Evolutionary conservation across 352 stramenopile genomes (phyloP), one percentile per base, ranked within the genome.

Genomic region (Globisporangium okanoganense): DNA sequence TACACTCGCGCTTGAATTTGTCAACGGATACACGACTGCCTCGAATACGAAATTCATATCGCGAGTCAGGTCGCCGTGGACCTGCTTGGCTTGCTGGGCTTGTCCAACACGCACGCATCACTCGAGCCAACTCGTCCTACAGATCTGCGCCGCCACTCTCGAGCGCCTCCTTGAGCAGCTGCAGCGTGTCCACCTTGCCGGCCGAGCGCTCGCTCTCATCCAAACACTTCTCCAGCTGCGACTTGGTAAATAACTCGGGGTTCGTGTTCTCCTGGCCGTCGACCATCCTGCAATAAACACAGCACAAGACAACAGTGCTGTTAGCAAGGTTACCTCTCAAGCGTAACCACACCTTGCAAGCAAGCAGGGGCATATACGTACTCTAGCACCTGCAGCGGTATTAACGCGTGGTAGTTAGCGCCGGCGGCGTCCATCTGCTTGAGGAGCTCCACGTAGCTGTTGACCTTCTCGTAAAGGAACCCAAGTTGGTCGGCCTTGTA

Each of bases 171-270:
- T 85, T 87, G 7, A 90, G 66, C 67, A 82, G 50, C 53, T 76
- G 64, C 29, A 90, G 66, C 40, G 76, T 82, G 38, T 87, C 71
- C 16, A 78, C 65, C 63, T 85, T 85, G 14, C 58, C 70, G 0
- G 73, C 71, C 2, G 73, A 67, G 18, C 69, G 66, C 33, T 67
- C 48, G 62, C 78, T 90, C 56, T 90, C 76, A 3, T 88, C 72
- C 47, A 80, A 56, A 40, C 78, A 88, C 41, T 76, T 79, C 40
- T 90, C 78, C 51, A 90, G 48, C 64, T 88, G 78, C 45, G 61
- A 31, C 63, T 85, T 86, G 0, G 81, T 90, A 58, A 81, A 88
- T 14, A 88, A 66, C 61, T 90, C 81, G 7, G 78, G 81, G 56
- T 90, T 90, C 5, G 75, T 85, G 14, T 73, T 70, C 38, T 82